Evolutionary conservation across 1,284 basidiomycete species (phyloP).

Genomic region (Moesziomyces sp.): DNA sequence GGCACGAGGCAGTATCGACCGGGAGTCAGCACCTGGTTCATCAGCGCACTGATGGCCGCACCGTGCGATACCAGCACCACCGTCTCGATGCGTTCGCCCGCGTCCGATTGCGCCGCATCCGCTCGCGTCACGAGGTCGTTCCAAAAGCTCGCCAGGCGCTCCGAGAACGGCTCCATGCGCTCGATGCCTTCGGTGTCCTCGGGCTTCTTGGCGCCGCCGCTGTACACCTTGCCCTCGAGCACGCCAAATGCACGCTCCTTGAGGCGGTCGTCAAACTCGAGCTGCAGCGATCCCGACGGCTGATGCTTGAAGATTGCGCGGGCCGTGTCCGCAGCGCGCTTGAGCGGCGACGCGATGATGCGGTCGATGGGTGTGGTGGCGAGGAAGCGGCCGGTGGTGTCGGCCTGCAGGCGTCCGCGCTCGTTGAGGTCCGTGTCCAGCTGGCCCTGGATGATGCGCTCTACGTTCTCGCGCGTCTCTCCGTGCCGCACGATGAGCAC

Average conservation of each 20-base stretch:
- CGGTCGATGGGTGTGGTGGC: slow-evolving; percentile 47
- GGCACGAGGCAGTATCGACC: slow-evolving; percentile 41
- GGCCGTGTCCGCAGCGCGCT: slow-evolving; percentile 50
- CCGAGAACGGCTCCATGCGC: slow-evolving; percentile 37
- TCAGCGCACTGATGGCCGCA: slow-evolving; percentile 57
- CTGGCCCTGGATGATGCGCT: slow-evolving; percentile 65
- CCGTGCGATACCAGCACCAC: slow-evolving; percentile 63
- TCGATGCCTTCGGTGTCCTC: slow-evolving; percentile 62
- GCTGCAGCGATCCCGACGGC: neutral
- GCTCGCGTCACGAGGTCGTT: slow-evolving; percentile 45
- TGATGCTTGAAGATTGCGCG: slow-evolving; percentile 28
- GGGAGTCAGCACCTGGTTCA: slow-evolving; percentile 53
- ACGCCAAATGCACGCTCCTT: slow-evolving; percentile 63
- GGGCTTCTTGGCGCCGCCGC: slow-evolving; percentile 40
- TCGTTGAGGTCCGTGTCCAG: slow-evolving; percentile 63
- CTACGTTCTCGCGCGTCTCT: slow-evolving; percentile 64
- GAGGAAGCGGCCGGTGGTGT: slow-evolving; percentile 47
- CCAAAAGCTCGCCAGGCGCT: slow-evolving; percentile 54
- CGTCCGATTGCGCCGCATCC: neutral
- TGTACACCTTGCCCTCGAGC: slow-evolving; percentile 58
- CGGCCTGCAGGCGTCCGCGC: slow-evolving; percentile 56
- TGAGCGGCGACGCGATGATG: slow-evolving; percentile 58
- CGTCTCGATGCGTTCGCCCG: slow-evolving; percentile 23
- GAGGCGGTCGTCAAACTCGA: slow-evolving; percentile 54
- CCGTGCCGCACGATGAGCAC: slow-evolving; percentile 63